These are phyloP conservation scores for Penicillium sp. DNA, from an alignment of 2,329 filamentous ascomycete species.

Conservation along the genomic window DNA sequence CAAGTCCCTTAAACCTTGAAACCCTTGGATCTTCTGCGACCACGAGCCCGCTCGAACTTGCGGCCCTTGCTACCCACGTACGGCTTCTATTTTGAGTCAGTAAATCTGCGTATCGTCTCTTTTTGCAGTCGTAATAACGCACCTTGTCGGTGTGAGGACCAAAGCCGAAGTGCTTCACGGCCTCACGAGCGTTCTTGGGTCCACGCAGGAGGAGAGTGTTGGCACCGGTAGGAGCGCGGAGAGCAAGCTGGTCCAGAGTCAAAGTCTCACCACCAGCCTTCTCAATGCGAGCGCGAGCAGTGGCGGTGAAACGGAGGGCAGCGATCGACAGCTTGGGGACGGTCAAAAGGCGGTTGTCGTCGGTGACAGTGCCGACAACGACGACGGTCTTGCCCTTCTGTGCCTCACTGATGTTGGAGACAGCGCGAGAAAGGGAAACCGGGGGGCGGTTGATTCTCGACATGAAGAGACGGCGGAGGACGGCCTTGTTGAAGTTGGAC, in stretches of 20 bases:
- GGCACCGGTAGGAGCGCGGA: slow-evolving; percentile 89
- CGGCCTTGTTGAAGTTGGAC: slow-evolving; percentile 96
- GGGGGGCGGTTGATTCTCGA: slow-evolving; percentile 97
- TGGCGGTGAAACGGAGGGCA: slow-evolving; percentile 93
- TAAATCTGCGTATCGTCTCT: neutral
- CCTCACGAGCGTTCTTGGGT: slow-evolving; percentile 97
- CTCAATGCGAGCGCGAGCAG: slow-evolving; percentile 87
- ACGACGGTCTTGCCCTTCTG: slow-evolving; percentile 76
- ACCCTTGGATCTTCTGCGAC: slow-evolving; percentile 94
- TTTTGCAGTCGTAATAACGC: slow-evolving; percentile 32
- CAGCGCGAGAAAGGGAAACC: slow-evolving; percentile 90
- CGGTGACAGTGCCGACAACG: slow-evolving; percentile 90
- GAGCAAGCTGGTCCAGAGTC: slow-evolving; percentile 95
- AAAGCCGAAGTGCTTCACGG: slow-evolving; percentile 98
- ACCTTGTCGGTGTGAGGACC: slow-evolving; percentile 98
- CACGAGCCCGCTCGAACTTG: slow-evolving; percentile 99
- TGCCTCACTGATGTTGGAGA: slow-evolving; percentile 60
- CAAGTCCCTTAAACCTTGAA: slow-evolving; percentile 89
- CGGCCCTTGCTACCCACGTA: slow-evolving; percentile 97
- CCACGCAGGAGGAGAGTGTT: slow-evolving; percentile 97
- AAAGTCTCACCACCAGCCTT: slow-evolving; percentile 93
- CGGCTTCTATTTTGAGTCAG: slow-evolving; percentile 67
- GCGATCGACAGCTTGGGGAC: slow-evolving; percentile 92
- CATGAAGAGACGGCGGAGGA: slow-evolving; percentile 97
- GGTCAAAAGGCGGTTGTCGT: slow-evolving; percentile 90